Conservation (phyloP, 1,284 basidiomycete species). For the Mycena sp. region DNA sequence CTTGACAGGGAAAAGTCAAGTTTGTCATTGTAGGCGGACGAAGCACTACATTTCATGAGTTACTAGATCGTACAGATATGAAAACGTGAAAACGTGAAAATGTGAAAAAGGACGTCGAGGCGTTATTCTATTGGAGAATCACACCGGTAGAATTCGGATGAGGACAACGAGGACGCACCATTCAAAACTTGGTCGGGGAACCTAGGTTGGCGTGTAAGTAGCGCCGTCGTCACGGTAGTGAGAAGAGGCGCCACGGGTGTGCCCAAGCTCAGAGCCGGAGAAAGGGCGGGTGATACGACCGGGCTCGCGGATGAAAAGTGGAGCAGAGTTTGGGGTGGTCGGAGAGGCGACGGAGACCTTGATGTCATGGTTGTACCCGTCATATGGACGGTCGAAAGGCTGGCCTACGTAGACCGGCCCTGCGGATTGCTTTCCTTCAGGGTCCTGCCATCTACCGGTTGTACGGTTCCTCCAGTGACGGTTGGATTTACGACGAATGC, state of each 20-base stretch:
- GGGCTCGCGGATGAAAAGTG: conserved; percentile 20
- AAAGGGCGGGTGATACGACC: conserved; percentile 4
- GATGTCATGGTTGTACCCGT: neutral
- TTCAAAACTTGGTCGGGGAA: conserved; percentile 1
- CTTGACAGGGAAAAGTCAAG: conserved; percentile 2
- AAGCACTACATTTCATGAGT: conserved; percentile 8
- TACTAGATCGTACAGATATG: neutral
- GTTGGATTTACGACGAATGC: conserved; percentile 24
- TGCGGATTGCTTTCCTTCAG: conserved; percentile 15
- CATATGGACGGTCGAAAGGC: conserved; percentile 7
- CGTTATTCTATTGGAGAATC: neutral
- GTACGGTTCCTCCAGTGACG: conserved; percentile 32
- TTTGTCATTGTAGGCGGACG: neutral
- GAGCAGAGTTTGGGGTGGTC: conserved; percentile 7
- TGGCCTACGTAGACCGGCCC: conserved; percentile 10
- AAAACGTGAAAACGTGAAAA: neutral
- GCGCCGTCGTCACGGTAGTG: conserved; percentile 9
- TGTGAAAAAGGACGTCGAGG: neutral
- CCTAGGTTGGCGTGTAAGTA: neutral
- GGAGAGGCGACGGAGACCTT: conserved; percentile 8
- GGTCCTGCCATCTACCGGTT: conserved; percentile 22
- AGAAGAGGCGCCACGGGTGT: conserved; percentile 6
- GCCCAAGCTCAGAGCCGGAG: neutral
- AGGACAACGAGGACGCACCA: neutral
- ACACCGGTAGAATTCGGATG: neutral